phyloP scores from a whole-genome alignment of 2,329 filamentous ascomycete genomes.

The Aspergillus novofumigatus region DNA sequence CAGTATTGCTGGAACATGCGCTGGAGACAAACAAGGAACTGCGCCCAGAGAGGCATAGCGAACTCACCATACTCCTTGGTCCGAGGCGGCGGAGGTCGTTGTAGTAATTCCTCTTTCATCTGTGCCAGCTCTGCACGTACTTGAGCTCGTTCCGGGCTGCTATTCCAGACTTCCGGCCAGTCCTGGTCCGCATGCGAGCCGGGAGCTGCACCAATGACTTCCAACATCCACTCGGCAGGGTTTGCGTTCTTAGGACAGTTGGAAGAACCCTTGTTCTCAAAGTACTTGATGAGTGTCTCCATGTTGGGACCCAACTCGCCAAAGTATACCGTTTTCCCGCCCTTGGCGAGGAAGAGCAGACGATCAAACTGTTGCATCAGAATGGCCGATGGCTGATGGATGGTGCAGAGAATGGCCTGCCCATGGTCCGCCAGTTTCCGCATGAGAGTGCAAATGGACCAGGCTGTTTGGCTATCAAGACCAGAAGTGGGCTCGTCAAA shows the following conservation, averaged over 20 bases:
- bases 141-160: constrained; percentile 50
- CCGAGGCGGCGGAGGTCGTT: constrained; percentile 32
- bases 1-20: constrained; percentile 88
- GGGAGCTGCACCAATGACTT: constrained; percentile 53
- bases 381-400: constrained; percentile 89
- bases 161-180: constrained; percentile 59
- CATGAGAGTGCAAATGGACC: constrained; percentile 79
- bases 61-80: constrained; percentile 67
- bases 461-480: constrained; percentile 85
- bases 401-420: constrained; percentile 89
- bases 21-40: constrained; percentile 62
- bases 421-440: constrained; percentile 84
- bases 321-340: constrained; percentile 64
- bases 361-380: constrained; percentile 78
- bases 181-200: constrained; percentile 57
- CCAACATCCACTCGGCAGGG: constrained; percentile 64
- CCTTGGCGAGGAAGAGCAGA: constrained; percentile 58
- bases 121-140: constrained; percentile 47
- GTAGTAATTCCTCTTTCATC: constrained; percentile 26
- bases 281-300: constrained; percentile 55
- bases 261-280: constrained; percentile 58
- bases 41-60: constrained; percentile 65
- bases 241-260: constrained; percentile 60
- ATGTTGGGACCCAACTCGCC: constrained; percentile 60
- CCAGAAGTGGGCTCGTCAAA: constrained; percentile 91